These are phyloP conservation scores for Rossbeevera mucosa DNA, from an alignment of 768 basidiomycete species.

Conservation along the genomic window DNA sequence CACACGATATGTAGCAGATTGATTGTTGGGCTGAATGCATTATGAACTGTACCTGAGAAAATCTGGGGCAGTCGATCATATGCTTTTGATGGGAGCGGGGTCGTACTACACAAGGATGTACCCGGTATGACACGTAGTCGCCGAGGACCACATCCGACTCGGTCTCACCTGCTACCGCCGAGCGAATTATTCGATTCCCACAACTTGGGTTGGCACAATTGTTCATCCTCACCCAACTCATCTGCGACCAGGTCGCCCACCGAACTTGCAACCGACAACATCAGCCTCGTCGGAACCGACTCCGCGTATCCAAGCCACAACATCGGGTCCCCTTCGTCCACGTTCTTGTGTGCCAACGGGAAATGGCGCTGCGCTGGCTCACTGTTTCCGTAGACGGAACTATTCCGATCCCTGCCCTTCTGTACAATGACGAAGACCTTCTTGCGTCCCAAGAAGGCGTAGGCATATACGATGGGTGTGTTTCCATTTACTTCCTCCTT, in stretches of 20 bases:
- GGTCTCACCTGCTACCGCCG: conserved; percentile 11
- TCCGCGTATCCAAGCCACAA: not conserved
- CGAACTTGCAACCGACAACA: not conserved
- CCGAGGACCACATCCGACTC: not conserved
- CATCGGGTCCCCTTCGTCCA: conserved; percentile 1
- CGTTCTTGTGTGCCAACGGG: not conserved
- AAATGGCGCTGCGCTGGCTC: conserved; percentile 55
- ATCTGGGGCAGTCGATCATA: not conserved
- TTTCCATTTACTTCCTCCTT: conserved; percentile 7
- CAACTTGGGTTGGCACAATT: conserved; percentile 6
- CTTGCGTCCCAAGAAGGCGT: conserved; percentile 70
- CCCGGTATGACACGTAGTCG: conserved; percentile 10
- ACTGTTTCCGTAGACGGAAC: conserved; percentile 63
- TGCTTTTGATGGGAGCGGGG: not conserved
- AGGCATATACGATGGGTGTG: conserved; percentile 91
- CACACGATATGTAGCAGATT: conserved; percentile 1
- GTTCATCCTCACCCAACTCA: conserved; percentile 4
- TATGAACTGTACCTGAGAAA: not conserved
- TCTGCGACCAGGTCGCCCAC: conserved; percentile 1
- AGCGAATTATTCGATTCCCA: conserved; percentile 11
- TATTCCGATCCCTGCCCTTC: conserved; percentile 69
- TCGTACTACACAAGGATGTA: conserved; percentile 8
- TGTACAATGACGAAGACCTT: conserved; percentile 79
- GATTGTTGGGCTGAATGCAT: conserved; percentile 2
- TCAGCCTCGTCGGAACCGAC: not conserved